Conservation (phyloP, 352 stramenopile genomes). For the Pythium plurisporium region DNA sequence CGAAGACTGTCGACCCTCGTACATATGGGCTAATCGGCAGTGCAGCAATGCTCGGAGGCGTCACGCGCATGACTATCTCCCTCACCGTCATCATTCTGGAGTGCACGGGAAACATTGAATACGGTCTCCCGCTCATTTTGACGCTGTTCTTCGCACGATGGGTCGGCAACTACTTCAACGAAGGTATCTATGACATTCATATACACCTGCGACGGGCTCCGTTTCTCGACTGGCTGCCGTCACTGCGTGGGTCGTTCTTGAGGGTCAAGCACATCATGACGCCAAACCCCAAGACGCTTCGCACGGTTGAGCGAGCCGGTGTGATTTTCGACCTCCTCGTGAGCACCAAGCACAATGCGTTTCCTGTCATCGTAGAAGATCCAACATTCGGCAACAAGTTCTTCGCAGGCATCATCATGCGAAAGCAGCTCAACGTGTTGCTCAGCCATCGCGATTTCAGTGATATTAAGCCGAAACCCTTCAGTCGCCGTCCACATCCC, state of each 20-base stretch:
- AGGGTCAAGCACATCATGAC: slow-evolving; percentile 82
- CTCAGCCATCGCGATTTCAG: slow-evolving; percentile 65
- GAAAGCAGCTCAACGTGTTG: slow-evolving; percentile 79
- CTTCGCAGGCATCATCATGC: slow-evolving; percentile 76
- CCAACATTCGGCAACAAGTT: slow-evolving; percentile 79
- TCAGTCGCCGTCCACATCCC: slow-evolving; percentile 61
- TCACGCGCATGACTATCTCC: slow-evolving; percentile 98
- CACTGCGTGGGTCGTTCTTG: slow-evolving; percentile 70
- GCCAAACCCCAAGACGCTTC: slow-evolving; percentile 90
- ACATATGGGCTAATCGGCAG: slow-evolving; percentile 98
- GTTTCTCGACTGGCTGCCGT: slow-evolving; percentile 96
- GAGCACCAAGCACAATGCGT: slow-evolving; percentile 83
- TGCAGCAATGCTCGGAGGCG: slow-evolving; percentile 93
- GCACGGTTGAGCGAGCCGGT: slow-evolving; percentile 87
- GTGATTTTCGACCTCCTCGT: slow-evolving; percentile 94
- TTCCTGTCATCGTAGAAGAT: slow-evolving; percentile 84
- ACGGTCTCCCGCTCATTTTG: slow-evolving; percentile 97
- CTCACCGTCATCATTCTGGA: slow-evolving; percentile 98
- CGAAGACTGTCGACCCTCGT: slow-evolving; percentile 75
- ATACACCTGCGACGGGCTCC: slow-evolving; percentile 96
- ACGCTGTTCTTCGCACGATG: slow-evolving; percentile 95
- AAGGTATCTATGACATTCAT: slow-evolving; percentile 98
- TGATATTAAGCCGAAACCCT: slow-evolving; percentile 64
- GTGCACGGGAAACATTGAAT: slow-evolving; percentile 97
- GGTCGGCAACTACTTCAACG: slow-evolving; percentile 98